Conservation (phyloP, 352 stramenopile species). For the Phytophthora megakarya region DNA sequence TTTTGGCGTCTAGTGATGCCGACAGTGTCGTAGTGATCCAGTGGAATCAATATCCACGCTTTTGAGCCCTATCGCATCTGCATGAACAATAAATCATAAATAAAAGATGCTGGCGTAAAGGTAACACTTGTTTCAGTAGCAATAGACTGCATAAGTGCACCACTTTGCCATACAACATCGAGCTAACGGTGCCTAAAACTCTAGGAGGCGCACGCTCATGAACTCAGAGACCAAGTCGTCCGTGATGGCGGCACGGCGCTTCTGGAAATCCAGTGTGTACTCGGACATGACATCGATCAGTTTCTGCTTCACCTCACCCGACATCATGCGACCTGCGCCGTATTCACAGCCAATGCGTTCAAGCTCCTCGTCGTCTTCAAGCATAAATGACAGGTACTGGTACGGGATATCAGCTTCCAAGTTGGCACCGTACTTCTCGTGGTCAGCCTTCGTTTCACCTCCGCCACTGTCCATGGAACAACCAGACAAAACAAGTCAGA, state of each 20-base stretch:
- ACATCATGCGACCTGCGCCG: slow-evolving; percentile 95
- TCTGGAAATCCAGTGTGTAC: slow-evolving; percentile 96
- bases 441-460: slow-evolving; percentile 97
- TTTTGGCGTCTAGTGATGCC: slow-evolving; percentile 21
- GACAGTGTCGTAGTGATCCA: slow-evolving; percentile 23
- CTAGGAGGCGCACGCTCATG: slow-evolving; percentile 94
- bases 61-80: slow-evolving; percentile 25
- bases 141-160: slow-evolving; percentile 1
- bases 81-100: slow-evolving; percentile 29
- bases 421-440: slow-evolving; percentile 98
- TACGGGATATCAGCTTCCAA: slow-evolving; percentile 98
- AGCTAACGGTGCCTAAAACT: slow-evolving; percentile 77
- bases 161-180: slow-evolving; percentile 13
- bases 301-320: slow-evolving; percentile 97
- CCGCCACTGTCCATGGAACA: slow-evolving; percentile 88
- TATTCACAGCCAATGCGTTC: slow-evolving; percentile 95
- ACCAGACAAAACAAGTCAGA: slow-evolving; percentile 68
- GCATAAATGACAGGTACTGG: slow-evolving; percentile 99
- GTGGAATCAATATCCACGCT: slow-evolving; percentile 16
- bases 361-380: slow-evolving; percentile 98
- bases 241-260: slow-evolving; percentile 92
- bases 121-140: slow-evolving; percentile 18
- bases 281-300: slow-evolving; percentile 94
- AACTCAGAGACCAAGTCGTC: slow-evolving; percentile 97
- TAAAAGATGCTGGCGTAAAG: slow-evolving; percentile 21